Conservation (phyloP, 2,329 filamentous ascomycete genomes). For the Fusarium udum region DNA sequence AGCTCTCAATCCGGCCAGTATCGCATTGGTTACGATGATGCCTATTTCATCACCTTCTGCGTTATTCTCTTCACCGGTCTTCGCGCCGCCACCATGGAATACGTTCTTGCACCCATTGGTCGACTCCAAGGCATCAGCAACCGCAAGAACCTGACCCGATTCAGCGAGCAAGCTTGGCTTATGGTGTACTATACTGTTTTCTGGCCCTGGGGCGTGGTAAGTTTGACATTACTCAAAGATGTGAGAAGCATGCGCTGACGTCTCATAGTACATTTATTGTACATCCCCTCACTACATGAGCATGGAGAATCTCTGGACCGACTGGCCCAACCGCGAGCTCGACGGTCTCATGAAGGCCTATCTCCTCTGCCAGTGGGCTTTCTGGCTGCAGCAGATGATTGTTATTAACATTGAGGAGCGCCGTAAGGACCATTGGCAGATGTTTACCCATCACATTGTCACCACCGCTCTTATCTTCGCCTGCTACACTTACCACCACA, state of each 20-base stretch:
- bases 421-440: slow-evolving; percentile 94
- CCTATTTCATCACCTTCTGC: slow-evolving; percentile 81
- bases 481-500: slow-evolving; percentile 88
- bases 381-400: slow-evolving; percentile 93
- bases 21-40: slow-evolving; percentile 80
- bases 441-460: slow-evolving; percentile 94
- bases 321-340: slow-evolving; percentile 84
- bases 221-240: slow-evolving; percentile 43
- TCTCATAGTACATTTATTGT: slow-evolving; percentile 78
- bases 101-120: slow-evolving; percentile 82
- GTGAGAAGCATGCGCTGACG: not conserved
- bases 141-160: slow-evolving; percentile 79
- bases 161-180: slow-evolving; percentile 95
- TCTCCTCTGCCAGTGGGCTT: slow-evolving; percentile 87
- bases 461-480: slow-evolving; percentile 82
- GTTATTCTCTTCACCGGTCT: slow-evolving; percentile 88
- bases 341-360: slow-evolving; percentile 84
- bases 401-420: slow-evolving; percentile 95
- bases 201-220: slow-evolving; percentile 85
- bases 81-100: slow-evolving; percentile 86
- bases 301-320: slow-evolving; percentile 80
- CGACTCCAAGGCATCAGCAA: slow-evolving; percentile 76
- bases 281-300: slow-evolving; percentile 82
- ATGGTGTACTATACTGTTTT: slow-evolving; percentile 83
- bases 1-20: slow-evolving; percentile 76